A percentile compares a stretch with the other conserved stretches of the same genome.
phyloP scores from a whole-genome alignment of 2,329 filamentous ascomycete genomes.

The Fusarium globosum region DNA sequence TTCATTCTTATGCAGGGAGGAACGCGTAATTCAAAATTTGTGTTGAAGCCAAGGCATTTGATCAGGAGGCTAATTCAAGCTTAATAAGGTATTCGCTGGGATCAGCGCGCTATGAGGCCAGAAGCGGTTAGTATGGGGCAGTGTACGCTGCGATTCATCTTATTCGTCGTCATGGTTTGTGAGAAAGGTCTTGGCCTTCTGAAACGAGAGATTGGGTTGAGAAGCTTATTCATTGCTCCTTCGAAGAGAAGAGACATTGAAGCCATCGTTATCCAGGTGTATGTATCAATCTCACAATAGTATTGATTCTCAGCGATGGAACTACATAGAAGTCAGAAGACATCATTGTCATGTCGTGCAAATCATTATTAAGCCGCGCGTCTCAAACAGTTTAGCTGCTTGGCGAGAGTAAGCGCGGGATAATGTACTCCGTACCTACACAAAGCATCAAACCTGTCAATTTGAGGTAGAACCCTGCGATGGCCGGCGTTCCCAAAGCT shows the following conservation, averaged over 20 bases:
- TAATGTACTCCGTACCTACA: background rate
- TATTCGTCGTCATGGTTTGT: background rate
- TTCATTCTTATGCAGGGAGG: background rate
- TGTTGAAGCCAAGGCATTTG: background rate
- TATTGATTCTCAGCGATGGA: background rate
- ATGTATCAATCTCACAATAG: background rate
- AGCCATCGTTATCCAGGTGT: background rate
- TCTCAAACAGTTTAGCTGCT: background rate
- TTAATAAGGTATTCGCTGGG: background rate
- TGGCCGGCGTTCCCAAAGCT: conserved; percentile 15
- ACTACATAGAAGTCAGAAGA: background rate
- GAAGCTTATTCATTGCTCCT: background rate
- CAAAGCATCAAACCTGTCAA: background rate
- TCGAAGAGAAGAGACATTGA: background rate
- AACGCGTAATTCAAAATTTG: no score
- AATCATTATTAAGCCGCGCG: background rate
- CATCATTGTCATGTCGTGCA: no score
- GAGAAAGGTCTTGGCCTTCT: background rate
- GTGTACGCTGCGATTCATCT: background rate
- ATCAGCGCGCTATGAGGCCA: background rate
- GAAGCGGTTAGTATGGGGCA: background rate
- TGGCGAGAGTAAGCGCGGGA: background rate
- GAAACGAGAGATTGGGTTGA: background rate
- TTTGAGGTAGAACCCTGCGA: background rate
- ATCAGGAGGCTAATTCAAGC: background rate